These are phyloP conservation scores for Chloromonas sp. DNA, from an alignment of 163 green algal genomes.

Conservation along the genomic window DNA sequence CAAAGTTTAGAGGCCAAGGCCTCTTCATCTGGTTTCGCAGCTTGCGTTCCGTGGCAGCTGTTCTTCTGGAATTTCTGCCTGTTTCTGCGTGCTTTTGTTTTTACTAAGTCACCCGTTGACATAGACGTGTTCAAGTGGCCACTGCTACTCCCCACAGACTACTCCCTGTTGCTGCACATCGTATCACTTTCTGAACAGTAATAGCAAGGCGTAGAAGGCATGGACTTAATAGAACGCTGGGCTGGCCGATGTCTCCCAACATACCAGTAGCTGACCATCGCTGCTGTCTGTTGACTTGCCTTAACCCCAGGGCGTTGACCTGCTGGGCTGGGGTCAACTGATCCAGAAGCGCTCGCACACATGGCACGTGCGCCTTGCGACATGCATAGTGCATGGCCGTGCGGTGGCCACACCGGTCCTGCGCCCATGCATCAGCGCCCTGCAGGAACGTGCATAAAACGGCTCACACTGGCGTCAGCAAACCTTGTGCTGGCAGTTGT, in stretches of 20 bases:
- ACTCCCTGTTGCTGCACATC: too few species aligned
- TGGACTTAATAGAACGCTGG: too few species aligned
- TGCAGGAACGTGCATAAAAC: neutral
- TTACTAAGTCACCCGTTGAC: too few species aligned
- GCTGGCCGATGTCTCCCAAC: too few species aligned
- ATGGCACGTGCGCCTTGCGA: slow-evolving; percentile 16
- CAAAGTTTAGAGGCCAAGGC: too few species aligned
- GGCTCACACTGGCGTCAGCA: too few species aligned
- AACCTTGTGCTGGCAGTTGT: too few species aligned
- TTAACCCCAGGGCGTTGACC: neutral
- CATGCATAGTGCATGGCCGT: slow-evolving; percentile 30
- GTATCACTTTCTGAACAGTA: too few species aligned
- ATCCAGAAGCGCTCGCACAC: slow-evolving; percentile 25
- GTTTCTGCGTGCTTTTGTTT: neutral
- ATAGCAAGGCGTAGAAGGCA: too few species aligned
- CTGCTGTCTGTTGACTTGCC: neutral
- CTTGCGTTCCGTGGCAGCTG: neutral
- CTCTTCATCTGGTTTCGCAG: neutral
- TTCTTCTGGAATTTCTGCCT: neutral
- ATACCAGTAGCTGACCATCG: too few species aligned
- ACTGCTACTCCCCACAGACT: too few species aligned
- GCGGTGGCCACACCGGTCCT: slow-evolving; percentile 25
- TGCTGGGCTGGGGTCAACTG: neutral
- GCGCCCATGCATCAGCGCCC: slow-evolving; percentile 19
- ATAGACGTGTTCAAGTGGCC: too few species aligned